Conservation (phyloP, 768 basidiomycete genomes). For the Agaricus sinodeliciosus region DNA sequence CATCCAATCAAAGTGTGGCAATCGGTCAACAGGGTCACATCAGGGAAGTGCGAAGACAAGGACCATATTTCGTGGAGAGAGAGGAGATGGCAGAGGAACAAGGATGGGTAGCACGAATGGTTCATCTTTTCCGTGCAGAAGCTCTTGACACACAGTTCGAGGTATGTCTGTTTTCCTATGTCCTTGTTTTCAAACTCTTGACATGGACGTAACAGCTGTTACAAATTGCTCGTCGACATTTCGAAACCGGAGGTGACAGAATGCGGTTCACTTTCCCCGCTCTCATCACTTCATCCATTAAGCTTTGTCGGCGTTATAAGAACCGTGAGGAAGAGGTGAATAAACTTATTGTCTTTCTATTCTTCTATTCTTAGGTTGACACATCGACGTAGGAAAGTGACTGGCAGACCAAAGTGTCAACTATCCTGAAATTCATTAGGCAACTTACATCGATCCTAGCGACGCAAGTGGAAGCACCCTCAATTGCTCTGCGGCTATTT, state of each 20-base stretch:
- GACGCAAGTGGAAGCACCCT: slow-evolving; percentile 86
- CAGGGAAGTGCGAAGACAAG: slow-evolving; percentile 49
- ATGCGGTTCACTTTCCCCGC: slow-evolving; percentile 98
- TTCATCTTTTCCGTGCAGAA: slow-evolving; percentile 89
- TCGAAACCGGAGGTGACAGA: slow-evolving; percentile 87
- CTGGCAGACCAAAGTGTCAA: slow-evolving; percentile 80
- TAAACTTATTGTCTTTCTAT: slow-evolving; percentile 21
- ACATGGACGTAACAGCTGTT: slow-evolving; percentile 49
- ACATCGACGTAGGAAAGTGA: slow-evolving; percentile 62
- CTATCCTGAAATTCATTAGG: slow-evolving; percentile 89
- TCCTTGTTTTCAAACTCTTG: background rate
- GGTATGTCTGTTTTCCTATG: slow-evolving; percentile 35
- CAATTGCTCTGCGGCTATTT: slow-evolving; percentile 91
- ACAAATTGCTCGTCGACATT: slow-evolving; percentile 86
- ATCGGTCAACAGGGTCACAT: slow-evolving; percentile 27
- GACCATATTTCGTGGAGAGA: slow-evolving; percentile 58
- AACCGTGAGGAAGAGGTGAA: slow-evolving; percentile 64
- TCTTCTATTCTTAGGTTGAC: background rate
- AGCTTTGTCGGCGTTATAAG: slow-evolving; percentile 89
- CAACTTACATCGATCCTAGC: slow-evolving; percentile 91
- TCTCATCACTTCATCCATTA: slow-evolving; percentile 88
- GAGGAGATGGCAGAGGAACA: slow-evolving; percentile 98
- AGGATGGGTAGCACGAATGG: slow-evolving; percentile 98
- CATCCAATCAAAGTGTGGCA: slow-evolving; percentile 15
- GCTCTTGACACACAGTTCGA: slow-evolving; percentile 86